Conservation (phyloP, 495 filamentous ascomycete species). For the Penicillium steckii region DNA sequence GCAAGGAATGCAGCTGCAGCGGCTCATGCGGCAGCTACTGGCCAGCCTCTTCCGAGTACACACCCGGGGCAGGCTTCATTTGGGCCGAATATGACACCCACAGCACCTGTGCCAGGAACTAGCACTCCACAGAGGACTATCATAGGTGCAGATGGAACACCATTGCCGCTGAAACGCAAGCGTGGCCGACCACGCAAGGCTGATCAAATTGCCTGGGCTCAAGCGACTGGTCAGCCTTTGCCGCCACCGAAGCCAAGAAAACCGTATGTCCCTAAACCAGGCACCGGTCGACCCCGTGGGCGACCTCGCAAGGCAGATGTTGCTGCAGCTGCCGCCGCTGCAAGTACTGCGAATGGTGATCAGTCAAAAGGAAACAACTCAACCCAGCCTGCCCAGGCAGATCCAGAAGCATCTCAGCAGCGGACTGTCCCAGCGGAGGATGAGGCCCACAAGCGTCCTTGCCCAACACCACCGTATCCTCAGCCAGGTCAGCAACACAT, state of each 20-base stretch:
- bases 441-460: conserved; percentile 33
- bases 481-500: conserved; percentile 11
- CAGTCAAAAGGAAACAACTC: conserved; percentile 2
- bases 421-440: conserved; percentile 28
- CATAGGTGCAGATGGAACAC: conserved; percentile 34
- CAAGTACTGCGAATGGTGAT: conserved; percentile 4
- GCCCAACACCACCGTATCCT: conserved; percentile 28
- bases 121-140: conserved; percentile 17
- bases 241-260: conserved; percentile 29
- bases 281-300: conserved; percentile 39
- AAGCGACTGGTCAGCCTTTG: conserved; percentile 25
- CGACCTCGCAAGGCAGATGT: conserved; percentile 41
- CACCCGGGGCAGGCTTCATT: conserved; percentile 26
- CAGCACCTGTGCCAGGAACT: conserved; percentile 5
- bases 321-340: conserved; percentile 28
- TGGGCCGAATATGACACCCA: conserved; percentile 21
- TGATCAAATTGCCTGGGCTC: conserved; percentile 30
- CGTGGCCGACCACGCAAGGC: conserved; percentile 43
- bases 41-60: conserved; percentile 9
- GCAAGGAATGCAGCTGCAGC: conserved; percentile 23
- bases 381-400: conserved; percentile 9
- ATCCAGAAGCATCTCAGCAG: conserved; percentile 27
- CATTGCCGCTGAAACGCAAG: conserved; percentile 33
- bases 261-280: conserved; percentile 18
- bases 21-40: conserved; percentile 17